phyloP scores from a whole-genome alignment of 768 basidiomycete species.

The Lyophyllum atratum region DNA sequence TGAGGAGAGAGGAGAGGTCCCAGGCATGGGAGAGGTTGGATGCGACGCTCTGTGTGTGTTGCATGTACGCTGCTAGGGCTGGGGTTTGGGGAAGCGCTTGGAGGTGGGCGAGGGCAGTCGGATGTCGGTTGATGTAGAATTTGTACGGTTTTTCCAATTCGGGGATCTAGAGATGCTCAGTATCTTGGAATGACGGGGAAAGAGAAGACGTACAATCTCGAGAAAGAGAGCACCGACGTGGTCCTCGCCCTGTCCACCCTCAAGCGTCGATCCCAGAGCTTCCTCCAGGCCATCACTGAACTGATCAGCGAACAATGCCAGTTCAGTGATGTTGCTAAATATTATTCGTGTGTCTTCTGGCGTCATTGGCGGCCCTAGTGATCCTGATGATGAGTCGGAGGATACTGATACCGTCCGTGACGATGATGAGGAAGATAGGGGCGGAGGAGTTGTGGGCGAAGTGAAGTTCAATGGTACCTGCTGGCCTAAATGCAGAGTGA shows the following conservation, averaged over 20 bases:
- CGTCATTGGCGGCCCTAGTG: slow-evolving; percentile 62
- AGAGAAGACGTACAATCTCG: slow-evolving; percentile 45
- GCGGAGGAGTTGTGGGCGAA: slow-evolving; percentile 43
- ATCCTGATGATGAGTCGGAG: slow-evolving; percentile 45
- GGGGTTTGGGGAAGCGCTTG: slow-evolving; percentile 44
- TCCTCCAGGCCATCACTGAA: slow-evolving; percentile 66
- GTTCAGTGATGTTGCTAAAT: slow-evolving; percentile 75
- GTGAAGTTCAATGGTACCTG: slow-evolving; percentile 23
- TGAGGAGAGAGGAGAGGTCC: slow-evolving; percentile 92
- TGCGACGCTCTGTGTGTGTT: slow-evolving; percentile 65
- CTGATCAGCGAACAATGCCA: slow-evolving; percentile 70
- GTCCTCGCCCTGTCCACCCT: slow-evolving; percentile 70
- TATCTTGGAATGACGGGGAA: slow-evolving; percentile 9
- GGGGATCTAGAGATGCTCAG: slow-evolving; percentile 51
- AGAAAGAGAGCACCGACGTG: slow-evolving; percentile 71
- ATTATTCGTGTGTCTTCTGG: slow-evolving; percentile 68
- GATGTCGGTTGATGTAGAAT: slow-evolving; percentile 80
- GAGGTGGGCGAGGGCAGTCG: slow-evolving; percentile 72
- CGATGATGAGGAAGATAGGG: slow-evolving; percentile 53
- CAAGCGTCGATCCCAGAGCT: slow-evolving; percentile 63
- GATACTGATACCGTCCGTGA: slow-evolving; percentile 52
- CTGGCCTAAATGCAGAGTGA: slow-evolving; percentile 31
- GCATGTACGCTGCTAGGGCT: slow-evolving; percentile 65
- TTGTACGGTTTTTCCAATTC: slow-evolving; percentile 73
- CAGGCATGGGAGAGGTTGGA: slow-evolving; percentile 81